Evolutionary conservation across 192 early-diverging fungal species (phyloP).

Genomic region (Podila clonocystis): DNA sequence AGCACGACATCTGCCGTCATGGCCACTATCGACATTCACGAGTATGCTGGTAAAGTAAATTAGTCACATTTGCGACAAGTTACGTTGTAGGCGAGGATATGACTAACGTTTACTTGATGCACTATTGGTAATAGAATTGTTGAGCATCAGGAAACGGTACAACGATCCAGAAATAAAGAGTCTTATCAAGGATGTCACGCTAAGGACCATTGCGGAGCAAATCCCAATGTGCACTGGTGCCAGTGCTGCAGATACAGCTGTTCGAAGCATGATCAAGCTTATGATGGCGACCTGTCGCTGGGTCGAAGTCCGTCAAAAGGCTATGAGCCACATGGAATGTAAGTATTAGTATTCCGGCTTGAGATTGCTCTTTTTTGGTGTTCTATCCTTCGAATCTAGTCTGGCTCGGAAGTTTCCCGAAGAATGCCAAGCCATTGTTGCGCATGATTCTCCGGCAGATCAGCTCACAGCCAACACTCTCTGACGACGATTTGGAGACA

Average conservation of each 20-base stretch:
- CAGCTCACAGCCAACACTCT: slow-evolving; percentile 22
- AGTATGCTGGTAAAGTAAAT: slow-evolving; percentile 11
- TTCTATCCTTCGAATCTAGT: slow-evolving; percentile 8
- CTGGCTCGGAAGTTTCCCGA: slow-evolving; percentile 43
- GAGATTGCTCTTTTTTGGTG: not conserved
- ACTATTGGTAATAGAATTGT: not conserved
- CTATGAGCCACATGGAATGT: slow-evolving; percentile 47
- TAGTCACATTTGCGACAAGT: too few species aligned
- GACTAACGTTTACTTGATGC: not conserved
- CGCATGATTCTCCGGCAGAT: slow-evolving; percentile 33
- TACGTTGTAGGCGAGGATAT: not conserved
- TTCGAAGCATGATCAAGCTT: slow-evolving; percentile 42
- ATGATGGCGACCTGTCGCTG: slow-evolving; percentile 49
- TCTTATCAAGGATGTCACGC: slow-evolving; percentile 29
- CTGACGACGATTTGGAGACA: slow-evolving; percentile 30
- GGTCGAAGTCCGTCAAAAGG: slow-evolving; percentile 39
- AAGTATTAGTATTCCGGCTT: not conserved
- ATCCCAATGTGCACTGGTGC: slow-evolving; percentile 12
- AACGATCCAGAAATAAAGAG: slow-evolving; percentile 18
- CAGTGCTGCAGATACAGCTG: slow-evolving; percentile 20
- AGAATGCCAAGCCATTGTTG: slow-evolving; percentile 33
- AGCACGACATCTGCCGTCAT: slow-evolving; percentile 28
- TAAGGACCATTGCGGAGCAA: slow-evolving; percentile 39
- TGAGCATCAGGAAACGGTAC: slow-evolving; percentile 26
- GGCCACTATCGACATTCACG: slow-evolving; percentile 30